Base-by-base conservation (phyloP, 352 stramenopile genomes). In the Globisporangium perplexum region DNA sequence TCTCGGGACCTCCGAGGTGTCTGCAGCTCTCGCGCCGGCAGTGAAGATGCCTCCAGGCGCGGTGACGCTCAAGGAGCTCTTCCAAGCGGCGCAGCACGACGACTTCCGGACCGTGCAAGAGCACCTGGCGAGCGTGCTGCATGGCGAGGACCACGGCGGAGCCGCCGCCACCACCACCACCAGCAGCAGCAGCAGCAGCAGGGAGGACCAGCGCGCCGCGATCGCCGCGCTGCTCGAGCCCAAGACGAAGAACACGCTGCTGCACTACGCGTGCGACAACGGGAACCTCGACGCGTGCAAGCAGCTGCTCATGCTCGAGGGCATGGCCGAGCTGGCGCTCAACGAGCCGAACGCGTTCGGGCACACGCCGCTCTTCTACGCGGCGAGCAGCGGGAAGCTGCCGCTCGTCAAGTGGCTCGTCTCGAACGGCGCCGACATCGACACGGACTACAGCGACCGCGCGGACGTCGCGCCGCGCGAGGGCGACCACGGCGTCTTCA, bases 361-460 rank as follows among this genome's bases (percentile, higher is more conserved):
- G 0, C 83, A 91, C 57, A 91, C 83, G 8, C 77, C 83, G 15
- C 51, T 93, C 15, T 93, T 90, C 50, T 93, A 93, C 51, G 83
- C 80, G 1, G 69, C 80, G 7, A 89, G 79, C 42, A 89, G 74
- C 20, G 83, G 83, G 14, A 72, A 84, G 1, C 51, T 91, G 1
- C 57, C 80, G n/a, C 59, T 93, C 5, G 76, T 93, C 52, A 93
- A 93, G 51, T 90, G 83, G 83, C 62, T 93, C 44, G 73, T 93
- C 47, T 93, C 83, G 3, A 91, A 91, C 30, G 80, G 83, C 30
- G 78, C 83, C 0, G 83, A 93, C 47, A 90, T 93, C 30, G 83
- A 93, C 55, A 86, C 68, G 12, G 83, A 93, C 60, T 90, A 89
- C 55, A 91, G 76, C 44, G 72, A 85, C 48, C 72, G 68, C 7